Evolutionary conservation across 306 rosid species (phyloP).

Genomic region (Corylus heterophylla): DNA sequence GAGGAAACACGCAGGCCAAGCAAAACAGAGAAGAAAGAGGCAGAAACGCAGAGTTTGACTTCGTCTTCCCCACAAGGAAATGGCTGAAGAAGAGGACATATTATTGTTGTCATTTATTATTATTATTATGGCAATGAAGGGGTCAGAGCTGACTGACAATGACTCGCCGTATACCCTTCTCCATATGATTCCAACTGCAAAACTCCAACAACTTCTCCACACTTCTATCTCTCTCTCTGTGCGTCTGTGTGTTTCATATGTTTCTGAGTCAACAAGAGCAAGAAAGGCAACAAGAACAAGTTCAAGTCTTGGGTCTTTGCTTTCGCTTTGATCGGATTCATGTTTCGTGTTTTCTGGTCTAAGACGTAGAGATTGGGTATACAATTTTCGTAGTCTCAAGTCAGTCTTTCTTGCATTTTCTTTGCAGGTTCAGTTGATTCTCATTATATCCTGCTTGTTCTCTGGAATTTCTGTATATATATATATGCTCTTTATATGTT

Average conservation of each 20-base stretch:
- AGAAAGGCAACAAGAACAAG: background rate
- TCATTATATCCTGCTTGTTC: background rate
- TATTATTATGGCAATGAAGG: conserved; percentile 11
- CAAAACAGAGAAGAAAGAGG: background rate
- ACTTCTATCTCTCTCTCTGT: background rate
- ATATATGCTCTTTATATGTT: background rate
- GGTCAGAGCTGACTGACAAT: conserved; percentile 41
- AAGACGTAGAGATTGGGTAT: conserved; percentile 6
- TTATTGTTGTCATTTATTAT: conserved; percentile 11
- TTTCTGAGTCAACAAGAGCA: conserved; percentile 18
- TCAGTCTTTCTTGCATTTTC: conserved; percentile 21
- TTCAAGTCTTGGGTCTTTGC: conserved; percentile 18
- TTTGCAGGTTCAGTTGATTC: conserved; percentile 27
- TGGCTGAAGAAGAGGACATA: conserved; percentile 27
- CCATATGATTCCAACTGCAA: conserved; percentile 33
- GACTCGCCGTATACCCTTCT: conserved; percentile 41
- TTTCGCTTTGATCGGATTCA: background rate
- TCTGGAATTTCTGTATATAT: background rate
- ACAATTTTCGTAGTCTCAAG: conserved; percentile 19
- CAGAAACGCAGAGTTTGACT: conserved; percentile 32
- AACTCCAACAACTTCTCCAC: conserved; percentile 15
- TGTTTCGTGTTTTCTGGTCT: conserved; percentile 17
- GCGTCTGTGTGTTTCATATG: conserved; percentile 8
- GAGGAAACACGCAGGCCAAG: background rate
- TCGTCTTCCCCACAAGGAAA: conserved; percentile 31